phyloP scores from a whole-genome alignment of 2,329 filamentous ascomycete species.

The Cordyceps cicadae region DNA sequence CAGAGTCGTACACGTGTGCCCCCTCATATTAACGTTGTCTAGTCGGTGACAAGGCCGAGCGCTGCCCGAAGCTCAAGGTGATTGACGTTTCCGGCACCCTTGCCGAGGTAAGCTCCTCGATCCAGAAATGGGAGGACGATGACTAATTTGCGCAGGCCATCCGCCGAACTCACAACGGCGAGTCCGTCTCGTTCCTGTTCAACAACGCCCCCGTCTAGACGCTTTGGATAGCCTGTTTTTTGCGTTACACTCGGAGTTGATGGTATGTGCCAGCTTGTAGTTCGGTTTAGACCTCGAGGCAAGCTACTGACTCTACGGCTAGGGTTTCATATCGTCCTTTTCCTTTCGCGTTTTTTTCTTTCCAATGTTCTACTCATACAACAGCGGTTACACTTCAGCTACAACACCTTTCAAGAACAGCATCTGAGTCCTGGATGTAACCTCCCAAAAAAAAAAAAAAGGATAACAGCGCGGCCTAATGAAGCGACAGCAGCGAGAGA shows the following conservation, averaged over 20 bases:
- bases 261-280: neutral
- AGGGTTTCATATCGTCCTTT: no score
- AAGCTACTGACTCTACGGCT: no score
- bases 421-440: neutral
- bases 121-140: neutral
- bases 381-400: conserved; percentile 1
- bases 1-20: neutral
- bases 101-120: conserved; percentile 39
- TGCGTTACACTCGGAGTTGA: conserved; percentile 5
- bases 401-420: neutral
- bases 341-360: no score
- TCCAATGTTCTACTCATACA: neutral
- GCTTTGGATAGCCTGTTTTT: conserved; percentile 2
- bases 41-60: conserved; percentile 68
- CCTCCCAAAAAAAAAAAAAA: neutral
- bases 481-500: neutral
- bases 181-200: conserved; percentile 59
- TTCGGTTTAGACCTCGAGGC: neutral
- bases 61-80: conserved; percentile 73
- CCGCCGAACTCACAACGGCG: conserved; percentile 59
- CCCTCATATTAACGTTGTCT: conserved; percentile 3
- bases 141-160: conserved; percentile 42
- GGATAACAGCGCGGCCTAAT: no score
- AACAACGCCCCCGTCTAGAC: conserved; percentile 51
- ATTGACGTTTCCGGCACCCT: conserved; percentile 86